Evolutionary conservation across 768 basidiomycete genomes (phyloP).

Genomic region (Cystobasidium onofrii): DNA sequence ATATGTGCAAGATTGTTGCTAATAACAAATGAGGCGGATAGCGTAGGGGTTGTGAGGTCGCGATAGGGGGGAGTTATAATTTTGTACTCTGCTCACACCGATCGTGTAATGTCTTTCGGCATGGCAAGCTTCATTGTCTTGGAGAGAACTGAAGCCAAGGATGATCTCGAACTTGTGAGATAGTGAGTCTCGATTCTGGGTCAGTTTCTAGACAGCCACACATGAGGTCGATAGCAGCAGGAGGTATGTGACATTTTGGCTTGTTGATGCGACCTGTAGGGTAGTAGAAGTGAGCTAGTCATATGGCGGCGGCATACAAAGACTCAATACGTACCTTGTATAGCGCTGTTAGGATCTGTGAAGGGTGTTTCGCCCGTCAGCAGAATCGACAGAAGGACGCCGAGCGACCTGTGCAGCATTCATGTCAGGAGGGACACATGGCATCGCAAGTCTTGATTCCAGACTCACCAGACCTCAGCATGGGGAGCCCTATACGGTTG

Average conservation of each 20-base stretch:
- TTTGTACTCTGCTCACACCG: no score
- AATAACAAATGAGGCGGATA: no score
- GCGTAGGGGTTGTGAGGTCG: no score
- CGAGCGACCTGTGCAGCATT: constrained; percentile 31
- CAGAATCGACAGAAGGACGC: constrained; percentile 49
- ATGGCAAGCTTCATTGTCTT: neutral
- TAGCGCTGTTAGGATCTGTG: constrained; percentile 4
- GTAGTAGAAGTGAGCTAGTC: neutral
- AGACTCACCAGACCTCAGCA: constrained; percentile 48
- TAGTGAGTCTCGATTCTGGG: constrained; percentile 11
- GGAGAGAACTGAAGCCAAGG: constrained; percentile 19
- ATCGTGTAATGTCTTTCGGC: no score
- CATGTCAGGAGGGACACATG: neutral
- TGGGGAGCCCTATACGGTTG: constrained; percentile 46
- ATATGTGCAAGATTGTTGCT: no score
- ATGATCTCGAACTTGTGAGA: constrained; percentile 13
- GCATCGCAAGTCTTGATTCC: neutral
- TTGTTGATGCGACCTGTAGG: constrained; percentile 20
- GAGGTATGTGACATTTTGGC: constrained; percentile 5
- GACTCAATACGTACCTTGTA: constrained; percentile 1
- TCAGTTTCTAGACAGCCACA: constrained; percentile 29
- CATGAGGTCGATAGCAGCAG: constrained; percentile 30
- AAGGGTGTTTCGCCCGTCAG: constrained; percentile 49
- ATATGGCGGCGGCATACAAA: no score
- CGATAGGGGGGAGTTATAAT: no score